Evolutionary conservation across 306 rosid genomes (phyloP).

Genomic region (Vachellia pachyceras): DNA sequence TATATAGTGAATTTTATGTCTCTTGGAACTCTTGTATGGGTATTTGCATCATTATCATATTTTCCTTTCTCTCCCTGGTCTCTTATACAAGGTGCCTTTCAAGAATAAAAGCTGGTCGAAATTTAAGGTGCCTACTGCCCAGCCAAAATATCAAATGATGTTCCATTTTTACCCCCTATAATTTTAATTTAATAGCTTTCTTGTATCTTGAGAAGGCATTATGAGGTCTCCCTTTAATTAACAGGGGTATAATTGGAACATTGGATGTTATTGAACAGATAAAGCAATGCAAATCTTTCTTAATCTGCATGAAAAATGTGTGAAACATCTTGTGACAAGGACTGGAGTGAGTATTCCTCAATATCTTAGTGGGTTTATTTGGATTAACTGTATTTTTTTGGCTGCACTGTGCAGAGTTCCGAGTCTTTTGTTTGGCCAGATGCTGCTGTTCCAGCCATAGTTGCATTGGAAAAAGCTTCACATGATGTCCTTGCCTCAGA

Average conservation of each 20-base stretch:
- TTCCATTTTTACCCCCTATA: background rate
- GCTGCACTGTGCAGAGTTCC: conserved; percentile 54
- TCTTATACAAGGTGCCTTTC: background rate
- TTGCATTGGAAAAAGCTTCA: conserved; percentile 84
- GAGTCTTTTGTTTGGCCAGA: conserved; percentile 85
- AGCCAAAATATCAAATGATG: background rate
- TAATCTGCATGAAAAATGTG: background rate
- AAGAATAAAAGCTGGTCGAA: background rate
- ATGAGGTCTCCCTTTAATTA: background rate
- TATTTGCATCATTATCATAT: background rate
- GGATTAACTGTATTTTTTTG: conserved; percentile 22
- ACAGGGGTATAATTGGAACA: background rate
- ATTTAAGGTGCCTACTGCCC: background rate
- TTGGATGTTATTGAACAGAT: background rate
- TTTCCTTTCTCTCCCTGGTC: background rate
- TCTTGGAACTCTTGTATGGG: background rate
- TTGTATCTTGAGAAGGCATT: background rate
- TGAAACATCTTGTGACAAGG: background rate
- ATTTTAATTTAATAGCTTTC: background rate
- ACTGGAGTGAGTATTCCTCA: background rate
- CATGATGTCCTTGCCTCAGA: conserved; percentile 70
- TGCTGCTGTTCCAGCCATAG: conserved; percentile 74
- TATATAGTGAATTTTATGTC: conserved; percentile 35
- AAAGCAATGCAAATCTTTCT: background rate
- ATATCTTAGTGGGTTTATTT: conserved; percentile 6